Evolutionary conservation across 495 filamentous ascomycete species (phyloP).

Genomic region (Aspergillus conjunctus): DNA sequence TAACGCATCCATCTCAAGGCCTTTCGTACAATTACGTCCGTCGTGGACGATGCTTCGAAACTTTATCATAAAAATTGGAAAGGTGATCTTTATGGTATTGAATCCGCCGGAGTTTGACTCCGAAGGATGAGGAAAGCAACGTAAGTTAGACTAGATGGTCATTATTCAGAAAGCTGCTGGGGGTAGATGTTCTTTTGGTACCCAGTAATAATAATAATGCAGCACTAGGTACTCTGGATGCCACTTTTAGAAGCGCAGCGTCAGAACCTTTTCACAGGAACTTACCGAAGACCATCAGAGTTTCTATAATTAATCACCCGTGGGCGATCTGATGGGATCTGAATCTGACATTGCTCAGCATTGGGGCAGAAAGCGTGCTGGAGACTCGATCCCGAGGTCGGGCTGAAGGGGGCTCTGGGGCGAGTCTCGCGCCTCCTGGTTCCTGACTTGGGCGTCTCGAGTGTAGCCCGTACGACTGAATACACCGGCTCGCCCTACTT

Average conservation of each 20-base stretch:
- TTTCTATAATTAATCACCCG: slow-evolving; percentile 1
- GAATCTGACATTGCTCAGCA: slow-evolving; percentile 1
- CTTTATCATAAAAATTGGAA: too few species aligned
- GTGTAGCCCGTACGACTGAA: slow-evolving; percentile 1
- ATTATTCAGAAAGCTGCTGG: not conserved
- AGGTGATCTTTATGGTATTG: too few species aligned
- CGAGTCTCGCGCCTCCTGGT: slow-evolving; percentile 8
- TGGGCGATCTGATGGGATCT: not conserved
- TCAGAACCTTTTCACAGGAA: slow-evolving; percentile 9
- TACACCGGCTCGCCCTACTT: not conserved
- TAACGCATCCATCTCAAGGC: too few species aligned
- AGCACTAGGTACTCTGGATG: not conserved
- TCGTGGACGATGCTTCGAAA: too few species aligned
- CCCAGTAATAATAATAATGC: not conserved
- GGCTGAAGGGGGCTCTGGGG: not conserved
- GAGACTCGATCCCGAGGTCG: not conserved
- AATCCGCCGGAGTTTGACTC: too few species aligned
- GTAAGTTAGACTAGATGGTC: not conserved
- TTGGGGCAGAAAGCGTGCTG: not conserved
- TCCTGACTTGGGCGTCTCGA: not conserved
- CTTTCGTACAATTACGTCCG: too few species aligned
- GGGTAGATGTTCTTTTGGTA: not conserved
- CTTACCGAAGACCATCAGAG: not conserved
- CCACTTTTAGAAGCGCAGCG: slow-evolving; percentile 9
- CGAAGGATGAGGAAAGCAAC: not conserved